A percentile compares a stretch with the other conserved stretches of the same genome.
These are phyloP conservation scores for Exophiala phaeomuriformis DNA, from an alignment of 2,329 filamentous ascomycete species.

Conservation along the genomic window DNA sequence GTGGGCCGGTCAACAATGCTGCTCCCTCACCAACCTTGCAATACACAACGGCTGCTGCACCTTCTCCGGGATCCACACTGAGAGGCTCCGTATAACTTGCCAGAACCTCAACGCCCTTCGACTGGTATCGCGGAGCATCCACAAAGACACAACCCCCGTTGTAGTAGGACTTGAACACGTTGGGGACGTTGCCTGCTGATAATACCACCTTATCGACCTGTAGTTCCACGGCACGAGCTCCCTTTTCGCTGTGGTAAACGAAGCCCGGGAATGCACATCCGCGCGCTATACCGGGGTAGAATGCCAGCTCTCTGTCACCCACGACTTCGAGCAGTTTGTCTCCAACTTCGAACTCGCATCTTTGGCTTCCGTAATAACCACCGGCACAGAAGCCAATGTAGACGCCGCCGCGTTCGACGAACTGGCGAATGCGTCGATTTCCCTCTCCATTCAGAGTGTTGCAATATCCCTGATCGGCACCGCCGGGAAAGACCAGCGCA, in stretches of 20 bases:
- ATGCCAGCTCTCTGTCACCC: constrained; percentile 73
- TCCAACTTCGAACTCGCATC: constrained; percentile 88
- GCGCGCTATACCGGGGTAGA: constrained; percentile 80
- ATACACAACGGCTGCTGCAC: constrained; percentile 72
- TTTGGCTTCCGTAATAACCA: constrained; percentile 75
- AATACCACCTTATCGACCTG: constrained; percentile 57
- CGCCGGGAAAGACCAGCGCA: constrained; percentile 83
- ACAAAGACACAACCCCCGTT: constrained; percentile 95
- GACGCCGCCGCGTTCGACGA: constrained; percentile 72
- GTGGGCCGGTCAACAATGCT: constrained; percentile 74
- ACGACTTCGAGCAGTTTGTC: constrained; percentile 74
- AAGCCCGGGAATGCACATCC: constrained; percentile 86
- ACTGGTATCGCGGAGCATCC: constrained; percentile 57
- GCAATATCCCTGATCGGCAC: constrained; percentile 89
- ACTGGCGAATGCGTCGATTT: constrained; percentile 76
- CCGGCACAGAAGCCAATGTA: constrained; percentile 93
- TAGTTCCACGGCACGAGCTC: constrained; percentile 65
- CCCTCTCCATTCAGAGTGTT: constrained; percentile 78
- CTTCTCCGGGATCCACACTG: constrained; percentile 66
- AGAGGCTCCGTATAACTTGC: constrained; percentile 70
- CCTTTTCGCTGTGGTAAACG: constrained; percentile 78
- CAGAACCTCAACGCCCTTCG: constrained; percentile 67
- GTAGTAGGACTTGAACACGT: constrained; percentile 70
- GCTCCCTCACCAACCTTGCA: constrained; percentile 74
- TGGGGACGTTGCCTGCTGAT: constrained; percentile 46